Evolutionary conservation across 257 asterid genomes (phyloP).

Genomic region (Parsonsia alboflavescens): DNA sequence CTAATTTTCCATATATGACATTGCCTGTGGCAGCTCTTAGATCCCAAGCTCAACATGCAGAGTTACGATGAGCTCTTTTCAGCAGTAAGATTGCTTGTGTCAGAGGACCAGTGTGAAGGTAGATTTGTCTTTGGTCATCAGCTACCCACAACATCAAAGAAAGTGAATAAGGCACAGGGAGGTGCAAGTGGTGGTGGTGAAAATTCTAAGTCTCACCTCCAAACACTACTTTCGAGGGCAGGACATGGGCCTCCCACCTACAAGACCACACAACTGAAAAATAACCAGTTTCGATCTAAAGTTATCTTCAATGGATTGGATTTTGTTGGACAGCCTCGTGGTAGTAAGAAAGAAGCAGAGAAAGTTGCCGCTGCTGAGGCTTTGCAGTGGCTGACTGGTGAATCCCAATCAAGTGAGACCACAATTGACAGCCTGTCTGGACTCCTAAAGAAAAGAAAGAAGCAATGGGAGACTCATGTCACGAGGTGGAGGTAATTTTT

Average conservation of each 20-base stretch:
- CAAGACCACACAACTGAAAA: constrained; percentile 56
- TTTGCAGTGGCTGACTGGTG: constrained; percentile 81
- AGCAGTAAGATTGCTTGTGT: constrained; percentile 69
- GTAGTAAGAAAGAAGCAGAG: constrained; percentile 90
- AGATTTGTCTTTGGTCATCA: constrained; percentile 78
- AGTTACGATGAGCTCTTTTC: constrained; percentile 52
- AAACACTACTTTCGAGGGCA: constrained; percentile 65
- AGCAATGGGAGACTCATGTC: constrained; percentile 32
- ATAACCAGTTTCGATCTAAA: constrained; percentile 64
- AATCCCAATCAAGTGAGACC: constrained; percentile 47
- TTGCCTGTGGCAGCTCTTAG: constrained; percentile 57
- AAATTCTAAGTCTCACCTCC: constrained; percentile 71
- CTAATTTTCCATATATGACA: constrained; percentile 20
- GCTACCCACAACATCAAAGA: constrained; percentile 36
- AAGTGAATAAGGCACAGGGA: constrained; percentile 30
- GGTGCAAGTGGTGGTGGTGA: constrained; percentile 33
- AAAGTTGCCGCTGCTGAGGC: constrained; percentile 94
- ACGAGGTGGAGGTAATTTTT: constrained; percentile 61
- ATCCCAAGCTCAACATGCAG: constrained; percentile 53
- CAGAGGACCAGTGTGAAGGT: constrained; percentile 83
- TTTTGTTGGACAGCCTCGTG: constrained; percentile 64
- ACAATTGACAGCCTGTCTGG: constrained; percentile 57
- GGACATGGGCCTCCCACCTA: constrained; percentile 74
- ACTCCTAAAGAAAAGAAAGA: constrained; percentile 63
- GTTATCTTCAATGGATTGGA: constrained; percentile 75